Base-by-base conservation (phyloP, 768 basidiomycete species). In the Astraeus odoratus region DNA sequence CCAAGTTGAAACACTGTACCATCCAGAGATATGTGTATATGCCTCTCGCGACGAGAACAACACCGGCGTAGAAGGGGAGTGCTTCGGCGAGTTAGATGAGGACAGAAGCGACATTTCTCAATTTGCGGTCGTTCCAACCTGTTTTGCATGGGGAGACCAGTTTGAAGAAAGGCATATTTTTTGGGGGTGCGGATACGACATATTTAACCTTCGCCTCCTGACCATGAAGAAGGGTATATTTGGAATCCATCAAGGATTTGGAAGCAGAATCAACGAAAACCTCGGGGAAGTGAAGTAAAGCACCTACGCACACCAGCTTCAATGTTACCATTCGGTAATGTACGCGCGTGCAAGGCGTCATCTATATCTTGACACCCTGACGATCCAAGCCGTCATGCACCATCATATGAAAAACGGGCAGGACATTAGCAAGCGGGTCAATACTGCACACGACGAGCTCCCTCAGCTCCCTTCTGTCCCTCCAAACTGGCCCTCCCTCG, bases 281-380 rank as follows among this genome's bases (percentile, higher is more conserved):
- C n/a, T n/a, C n/a, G n/a, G n/a, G n/a, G n/a, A n/a, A n/a, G n/a
- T n/a, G n/a, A n/a, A n/a, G n/a, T n/a, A n/a, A n/a, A n/a, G n/a
- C 5, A 87, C 94, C 73, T 57, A 98, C 95, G 95, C 54, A 99
- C 96, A 43, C 96, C 96, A 26, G 93, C 92, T 60, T 99, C 91
- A 46, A 97, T 86, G 63, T 94, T 91, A 2, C 95, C 95, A 56
- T 94, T 95, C 0, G 91, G 82, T 16, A 99, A 67, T 23, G 65
- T 73, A 34, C 85, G 75, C 12, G 95, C 96, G 63, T 99, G 96
- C 12, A 99, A 68, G 0, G 96, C 96, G 62, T 99, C 96, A 56
- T 99, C 96, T 15, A 99, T 99, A 67, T 99, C 96, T 57, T 95
- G 90, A 67, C 96, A 98, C 36, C 80, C 93, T 94, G 47, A 27